Evolutionary conservation across 2,329 filamentous ascomycete species (phyloP).

Genomic region (Ceratocystis destructans): DNA sequence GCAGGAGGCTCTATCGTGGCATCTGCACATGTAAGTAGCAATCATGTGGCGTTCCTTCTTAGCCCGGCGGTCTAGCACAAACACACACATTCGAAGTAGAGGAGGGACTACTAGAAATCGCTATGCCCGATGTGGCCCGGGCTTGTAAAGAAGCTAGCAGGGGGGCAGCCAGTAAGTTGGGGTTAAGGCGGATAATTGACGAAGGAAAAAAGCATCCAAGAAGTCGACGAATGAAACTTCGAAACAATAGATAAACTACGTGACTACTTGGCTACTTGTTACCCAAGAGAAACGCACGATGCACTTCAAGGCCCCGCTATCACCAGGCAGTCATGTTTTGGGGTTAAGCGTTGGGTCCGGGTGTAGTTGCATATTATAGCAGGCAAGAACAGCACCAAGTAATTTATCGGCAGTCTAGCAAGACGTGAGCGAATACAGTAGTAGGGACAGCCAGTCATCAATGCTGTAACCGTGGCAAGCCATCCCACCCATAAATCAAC

Average conservation of each 20-base stretch:
- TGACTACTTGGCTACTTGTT: not conserved
- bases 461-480: no score
- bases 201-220: not conserved
- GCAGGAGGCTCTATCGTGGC: not conserved
- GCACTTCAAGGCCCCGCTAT: not conserved
- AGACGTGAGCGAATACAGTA: no score
- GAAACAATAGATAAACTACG: not conserved
- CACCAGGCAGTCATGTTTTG: not conserved
- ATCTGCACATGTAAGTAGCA: not conserved
- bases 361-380: no score
- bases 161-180: not conserved
- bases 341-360: not conserved
- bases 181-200: not conserved
- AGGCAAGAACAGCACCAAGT: no score
- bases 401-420: no score
- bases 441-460: no score
- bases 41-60: conserved; percentile 3
- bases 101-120: not conserved
- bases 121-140: not conserved
- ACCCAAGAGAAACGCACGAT: not conserved
- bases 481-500: no score
- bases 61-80: not conserved
- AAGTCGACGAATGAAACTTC: not conserved
- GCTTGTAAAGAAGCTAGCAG: not conserved
- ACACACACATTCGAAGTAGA: not conserved